Conservation (phyloP, 2,329 filamentous ascomycete species). For the Paracamarosporium sp. region DNA sequence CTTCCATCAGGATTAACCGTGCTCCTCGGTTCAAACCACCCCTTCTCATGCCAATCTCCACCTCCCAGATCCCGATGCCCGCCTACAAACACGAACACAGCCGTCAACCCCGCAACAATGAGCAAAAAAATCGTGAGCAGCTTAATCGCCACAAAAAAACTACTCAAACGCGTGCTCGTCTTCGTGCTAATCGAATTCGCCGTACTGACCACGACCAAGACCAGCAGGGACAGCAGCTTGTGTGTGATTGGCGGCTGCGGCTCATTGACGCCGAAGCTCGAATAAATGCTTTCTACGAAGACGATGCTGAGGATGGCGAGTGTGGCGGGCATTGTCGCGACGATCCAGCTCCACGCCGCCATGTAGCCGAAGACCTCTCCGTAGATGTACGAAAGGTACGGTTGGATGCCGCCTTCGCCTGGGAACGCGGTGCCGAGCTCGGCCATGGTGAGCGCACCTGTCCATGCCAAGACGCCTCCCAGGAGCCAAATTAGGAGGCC, state of each 20-base stretch:
- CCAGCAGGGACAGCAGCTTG: conserved; percentile 49
- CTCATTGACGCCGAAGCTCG: conserved; percentile 64
- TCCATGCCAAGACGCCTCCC: conserved; percentile 69
- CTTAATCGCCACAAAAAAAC: conserved; percentile 48
- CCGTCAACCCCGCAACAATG: conserved; percentile 44
- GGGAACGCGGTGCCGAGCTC: conserved; percentile 70
- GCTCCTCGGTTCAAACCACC: conserved; percentile 41
- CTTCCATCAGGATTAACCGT: conserved; percentile 36
- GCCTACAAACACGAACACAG: conserved; percentile 35
- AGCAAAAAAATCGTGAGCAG: conserved; percentile 42
- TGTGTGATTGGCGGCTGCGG: conserved; percentile 53
- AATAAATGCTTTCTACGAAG: conserved; percentile 56
- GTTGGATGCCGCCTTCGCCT: conserved; percentile 69
- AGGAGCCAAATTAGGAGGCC: conserved; percentile 68
- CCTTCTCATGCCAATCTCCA: conserved; percentile 39
- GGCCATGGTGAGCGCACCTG: conserved; percentile 67
- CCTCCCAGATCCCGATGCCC: conserved; percentile 39
- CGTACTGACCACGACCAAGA: conserved; percentile 47
- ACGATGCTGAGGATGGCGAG: conserved; percentile 70
- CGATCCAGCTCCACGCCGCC: conserved; percentile 70
- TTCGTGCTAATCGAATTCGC: conserved; percentile 55
- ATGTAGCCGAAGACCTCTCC: conserved; percentile 68
- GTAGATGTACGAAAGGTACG: conserved; percentile 67
- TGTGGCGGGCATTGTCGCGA: conserved; percentile 70
- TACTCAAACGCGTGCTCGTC: conserved; percentile 47